Evolutionary conservation across 345 rosid genomes (phyloP), one percentile per base, ranked within the genome.

Genomic region (Syzygium grande): DNA sequence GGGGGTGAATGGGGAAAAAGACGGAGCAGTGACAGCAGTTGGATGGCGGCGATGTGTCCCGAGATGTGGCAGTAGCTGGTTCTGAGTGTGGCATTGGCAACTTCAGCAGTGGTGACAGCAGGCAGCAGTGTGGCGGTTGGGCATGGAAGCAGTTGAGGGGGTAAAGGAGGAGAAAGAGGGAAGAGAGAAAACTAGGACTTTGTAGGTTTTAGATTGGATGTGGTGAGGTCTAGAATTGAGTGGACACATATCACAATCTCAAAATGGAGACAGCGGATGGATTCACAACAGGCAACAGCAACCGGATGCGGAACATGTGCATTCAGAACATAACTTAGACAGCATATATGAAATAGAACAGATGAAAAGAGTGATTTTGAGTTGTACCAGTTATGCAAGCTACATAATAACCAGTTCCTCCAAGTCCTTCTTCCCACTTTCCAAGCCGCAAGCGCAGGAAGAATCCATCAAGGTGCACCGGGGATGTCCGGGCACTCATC

Each of bases 401-500:
- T 30, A 95, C 98, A 65, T 91, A 80, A 88, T 96, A 98, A 55
- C 96, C 95, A 5, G 98, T 94, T 91, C 95, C 95, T 29, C 96
- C 95, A 27, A 92, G 87, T 84, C 94, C 98, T 86, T 92, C 94
- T 86, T 93, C 93, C 98, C 98, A 92, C 90, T 95, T 95, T 80
- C 97, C 96, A 9, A 98, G 92, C 85, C 98, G 93, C 93, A 96
- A 89, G 52, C 99, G 97, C 91, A 98, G 89, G 88, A 93, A 96
- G 87, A 92, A 93, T 19, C 99, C 99, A 90, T 95, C 89, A 23
- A 96, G 98, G 86, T 89, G 92, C 22, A 91, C 87, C 41, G 89
- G 89, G 59, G 98, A 89, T 89, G 90, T 88, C 43, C 58, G 88
- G 30, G 93, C 92, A 84, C 92, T 92, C 90, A 92, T 92, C 95